A percentile compares a stretch with the other conserved stretches of the same genome.
phyloP scores from a whole-genome alignment of 1,139 yeast genomes.

The Kodamaea plutei region DNA sequence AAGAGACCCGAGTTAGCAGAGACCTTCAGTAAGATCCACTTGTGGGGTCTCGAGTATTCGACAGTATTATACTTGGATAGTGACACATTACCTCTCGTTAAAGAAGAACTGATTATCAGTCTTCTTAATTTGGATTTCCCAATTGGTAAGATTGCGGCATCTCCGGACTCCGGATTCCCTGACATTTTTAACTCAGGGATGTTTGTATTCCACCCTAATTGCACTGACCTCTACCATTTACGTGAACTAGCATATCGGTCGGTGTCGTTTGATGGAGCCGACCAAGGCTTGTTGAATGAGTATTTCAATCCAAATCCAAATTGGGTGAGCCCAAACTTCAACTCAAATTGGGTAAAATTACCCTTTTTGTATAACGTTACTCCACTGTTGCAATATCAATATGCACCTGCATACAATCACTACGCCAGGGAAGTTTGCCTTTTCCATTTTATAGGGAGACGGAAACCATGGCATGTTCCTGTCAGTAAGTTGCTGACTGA shows the following conservation, averaged over 20 bases:
- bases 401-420: slow-evolving; percentile 71
- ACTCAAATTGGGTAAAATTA: slow-evolving; percentile 55
- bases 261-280: slow-evolving; percentile 85
- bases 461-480: slow-evolving; percentile 83
- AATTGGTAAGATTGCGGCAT: slow-evolving; percentile 52
- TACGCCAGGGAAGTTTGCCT: slow-evolving; percentile 48
- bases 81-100: slow-evolving; percentile 64
- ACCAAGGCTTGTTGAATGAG: slow-evolving; percentile 87
- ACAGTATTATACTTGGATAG: slow-evolving; percentile 75
- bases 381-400: slow-evolving; percentile 75
- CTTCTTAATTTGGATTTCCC: slow-evolving; percentile 31
- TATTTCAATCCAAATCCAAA: slow-evolving; percentile 55
- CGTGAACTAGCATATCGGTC: slow-evolving; percentile 26
- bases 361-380: slow-evolving; percentile 88
- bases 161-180: slow-evolving; percentile 96
- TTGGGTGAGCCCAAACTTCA: slow-evolving; percentile 26
- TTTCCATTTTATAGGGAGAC: slow-evolving; percentile 77
- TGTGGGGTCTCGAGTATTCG: slow-evolving; percentile 63
- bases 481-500: too few species aligned
- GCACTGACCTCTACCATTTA: slow-evolving; percentile 42
- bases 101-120: slow-evolving; percentile 28
- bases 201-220: slow-evolving; percentile 60
- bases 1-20: slow-evolving; percentile 71
- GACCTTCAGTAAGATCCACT: slow-evolving; percentile 68
- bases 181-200: slow-evolving; percentile 93